Evolutionary conservation across 225 moss, liverwort and hornwort genomes (phyloP).

Genomic region (Sphagnum contortum): DNA sequence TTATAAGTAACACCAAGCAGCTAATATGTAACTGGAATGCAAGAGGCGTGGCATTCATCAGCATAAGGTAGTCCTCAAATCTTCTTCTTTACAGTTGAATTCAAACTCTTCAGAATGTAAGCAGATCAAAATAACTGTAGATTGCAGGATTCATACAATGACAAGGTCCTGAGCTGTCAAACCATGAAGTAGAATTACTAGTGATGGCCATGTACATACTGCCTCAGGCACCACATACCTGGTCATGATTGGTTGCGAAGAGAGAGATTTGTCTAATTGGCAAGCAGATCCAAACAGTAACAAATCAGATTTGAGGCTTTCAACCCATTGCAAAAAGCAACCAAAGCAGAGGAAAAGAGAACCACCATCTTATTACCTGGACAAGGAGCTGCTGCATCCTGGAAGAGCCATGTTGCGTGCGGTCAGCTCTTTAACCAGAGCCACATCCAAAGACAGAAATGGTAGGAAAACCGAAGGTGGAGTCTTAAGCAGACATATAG

Average conservation of each 20-base stretch:
- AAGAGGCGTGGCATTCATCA: background rate
- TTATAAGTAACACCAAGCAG: background rate
- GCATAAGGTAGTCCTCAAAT: background rate
- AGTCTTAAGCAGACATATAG: constrained; percentile 27
- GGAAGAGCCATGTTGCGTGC: constrained; percentile 70
- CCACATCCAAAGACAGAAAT: constrained; percentile 69
- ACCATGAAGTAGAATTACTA: constrained; percentile 65
- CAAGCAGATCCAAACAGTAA: constrained; percentile 12
- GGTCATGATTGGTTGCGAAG: constrained; percentile 57
- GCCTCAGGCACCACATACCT: constrained; percentile 64
- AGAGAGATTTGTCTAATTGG: constrained; percentile 67
- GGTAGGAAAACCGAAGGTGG: constrained; percentile 37
- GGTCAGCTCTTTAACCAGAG: constrained; percentile 48
- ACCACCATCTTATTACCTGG: constrained; percentile 22
- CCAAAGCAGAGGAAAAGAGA: no score
- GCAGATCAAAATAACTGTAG: background rate
- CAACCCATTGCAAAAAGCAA: background rate
- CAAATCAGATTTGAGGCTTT: constrained; percentile 4
- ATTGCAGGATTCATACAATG: background rate
- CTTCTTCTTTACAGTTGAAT: background rate
- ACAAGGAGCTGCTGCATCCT: constrained; percentile 87
- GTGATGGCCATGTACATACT: constrained; percentile 28
- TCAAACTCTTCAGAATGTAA: background rate
- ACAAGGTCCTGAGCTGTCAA: constrained; percentile 65
- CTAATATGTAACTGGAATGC: background rate